These are phyloP conservation scores for Arctium lappa DNA, from an alignment of 129 eudicot genomes.

Conservation along the genomic window DNA sequence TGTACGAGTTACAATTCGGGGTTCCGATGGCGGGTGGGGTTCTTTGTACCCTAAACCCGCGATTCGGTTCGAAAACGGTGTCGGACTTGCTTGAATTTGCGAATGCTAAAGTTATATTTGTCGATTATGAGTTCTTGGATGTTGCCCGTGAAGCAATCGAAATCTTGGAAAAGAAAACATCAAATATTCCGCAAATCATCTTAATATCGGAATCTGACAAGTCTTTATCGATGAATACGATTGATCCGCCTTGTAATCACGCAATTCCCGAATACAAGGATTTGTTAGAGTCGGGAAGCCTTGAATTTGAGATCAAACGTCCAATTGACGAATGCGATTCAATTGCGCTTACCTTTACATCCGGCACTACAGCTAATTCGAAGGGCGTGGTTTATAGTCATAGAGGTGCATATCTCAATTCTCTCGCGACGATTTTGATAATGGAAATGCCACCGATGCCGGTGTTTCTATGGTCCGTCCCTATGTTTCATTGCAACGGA, in stretches of 20 bases:
- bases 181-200: slow-evolving; percentile 28
- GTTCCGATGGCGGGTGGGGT: slow-evolving; percentile 61
- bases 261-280: slow-evolving; percentile 30
- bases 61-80: slow-evolving; percentile 41
- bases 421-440: slow-evolving; percentile 34
- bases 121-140: slow-evolving; percentile 39
- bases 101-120: slow-evolving; percentile 37
- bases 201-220: slow-evolving; percentile 30
- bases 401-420: slow-evolving; percentile 59
- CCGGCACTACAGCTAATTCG: slow-evolving; percentile 55
- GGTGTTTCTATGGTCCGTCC: slow-evolving; percentile 50
- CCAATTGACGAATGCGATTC: slow-evolving; percentile 54
- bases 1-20: slow-evolving; percentile 55
- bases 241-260: neutral
- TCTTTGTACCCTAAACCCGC: slow-evolving; percentile 45
- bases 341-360: slow-evolving; percentile 45
- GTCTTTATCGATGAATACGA: neutral
- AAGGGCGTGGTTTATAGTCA: slow-evolving; percentile 60
- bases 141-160: slow-evolving; percentile 35
- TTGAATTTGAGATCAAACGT: slow-evolving; percentile 34
- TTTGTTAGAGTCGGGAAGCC: slow-evolving; percentile 36
- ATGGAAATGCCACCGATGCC: slow-evolving; percentile 49
- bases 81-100: slow-evolving; percentile 43
- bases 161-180: slow-evolving; percentile 28
- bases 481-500: slow-evolving; percentile 71